Conservation (phyloP, 805 yeast species). For the Wickerhamiella musiphila region DNA sequence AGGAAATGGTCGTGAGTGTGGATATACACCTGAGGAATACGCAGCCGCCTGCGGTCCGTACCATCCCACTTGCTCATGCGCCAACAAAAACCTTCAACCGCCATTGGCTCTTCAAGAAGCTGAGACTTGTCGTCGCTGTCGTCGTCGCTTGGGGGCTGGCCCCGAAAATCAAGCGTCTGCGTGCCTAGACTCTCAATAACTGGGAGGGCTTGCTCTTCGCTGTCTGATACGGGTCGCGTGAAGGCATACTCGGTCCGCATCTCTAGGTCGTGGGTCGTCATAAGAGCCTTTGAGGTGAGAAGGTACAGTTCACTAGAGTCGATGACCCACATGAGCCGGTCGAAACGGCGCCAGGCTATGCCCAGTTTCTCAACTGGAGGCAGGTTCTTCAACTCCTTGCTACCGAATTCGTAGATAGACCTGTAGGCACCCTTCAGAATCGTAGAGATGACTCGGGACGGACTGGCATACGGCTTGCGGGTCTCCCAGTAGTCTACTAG, state of each 20-base stretch:
- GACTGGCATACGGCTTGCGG: conserved; percentile 5
- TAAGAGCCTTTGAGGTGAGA: conserved; percentile 28
- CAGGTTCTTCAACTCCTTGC: not conserved
- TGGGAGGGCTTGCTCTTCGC: too few relatives aligned
- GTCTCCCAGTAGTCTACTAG: conserved; percentile 7
- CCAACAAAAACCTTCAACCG: conserved; percentile 69
- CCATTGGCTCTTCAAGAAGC: conserved; percentile 37
- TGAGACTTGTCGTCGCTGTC: conserved; percentile 9
- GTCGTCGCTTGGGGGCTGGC: not conserved
- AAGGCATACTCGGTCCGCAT: conserved; percentile 27
- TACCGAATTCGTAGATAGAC: not conserved
- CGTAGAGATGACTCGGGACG: conserved; percentile 4
- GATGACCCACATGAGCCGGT: conserved; percentile 54
- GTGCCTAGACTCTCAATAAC: too few relatives aligned
- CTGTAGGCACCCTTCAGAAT: conserved; percentile 5
- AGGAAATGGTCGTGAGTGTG: conserved; percentile 45
- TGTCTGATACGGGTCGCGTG: conserved; percentile 17
- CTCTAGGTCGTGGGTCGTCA: conserved; percentile 39
- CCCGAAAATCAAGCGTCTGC: too few relatives aligned
- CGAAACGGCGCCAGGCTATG: conserved; percentile 49
- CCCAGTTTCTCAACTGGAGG: conserved; percentile 27
- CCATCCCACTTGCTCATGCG: conserved; percentile 39
- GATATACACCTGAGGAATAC: conserved; percentile 43
- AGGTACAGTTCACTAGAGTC: conserved; percentile 29
- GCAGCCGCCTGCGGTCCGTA: conserved; percentile 19